Evolutionary conservation across 2,329 filamentous ascomycete genomes (phyloP), one percentile per base, ranked within the genome.

Genomic region (Trichoderma koningiopsis): DNA sequence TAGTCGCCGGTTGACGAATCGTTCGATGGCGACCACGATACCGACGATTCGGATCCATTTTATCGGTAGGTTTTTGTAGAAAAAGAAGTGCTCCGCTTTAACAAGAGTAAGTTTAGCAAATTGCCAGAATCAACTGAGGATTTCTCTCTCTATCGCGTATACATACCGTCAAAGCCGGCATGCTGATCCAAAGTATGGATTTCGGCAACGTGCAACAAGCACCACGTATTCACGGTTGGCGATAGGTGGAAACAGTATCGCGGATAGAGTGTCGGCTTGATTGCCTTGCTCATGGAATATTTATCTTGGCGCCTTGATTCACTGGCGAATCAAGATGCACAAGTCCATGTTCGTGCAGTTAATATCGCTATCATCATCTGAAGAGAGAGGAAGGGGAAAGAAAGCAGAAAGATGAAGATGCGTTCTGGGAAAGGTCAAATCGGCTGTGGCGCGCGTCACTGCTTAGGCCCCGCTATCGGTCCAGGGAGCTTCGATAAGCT

Each of bases 11-110:
- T 79, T 79, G 43, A 74, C 71, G 68, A 82, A 85, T 27, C 88
- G 83, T 72, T 88, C 85, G 43, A 88, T 79, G 14, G 86, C 87
- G 68, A 94, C 89, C 27, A 95, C 85, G 10, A 93, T 79, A 35
- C 92, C 92, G 8, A 89, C 85, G 37, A 94, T 79, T 71, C 90
- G 89, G 65, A 92, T 87, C 87, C 90, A 94, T 84, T 89, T 88
- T 73, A 95, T 88, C 0, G 92, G 92, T 73, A 94, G 88, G 77
- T 94, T 94, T 61, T 84, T 79, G 80, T 89, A 85, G 78, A 94
- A 93, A 76, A 84, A 90, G 40, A 90, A 82, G 72, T 85, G 81
- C 74, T 88, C 85, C 60, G 83, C 83, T 81, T 14, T 16, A 40
- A 56, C 22, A n/a, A 24, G 7, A 57, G 58, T 67, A 19, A 64